Percentiles rank a stretch among this genome's conserved stretches.
phyloP scores from a whole-genome alignment of 192 early-diverging fungal species.

The Gaertneriomyces semiglobifer region DNA sequence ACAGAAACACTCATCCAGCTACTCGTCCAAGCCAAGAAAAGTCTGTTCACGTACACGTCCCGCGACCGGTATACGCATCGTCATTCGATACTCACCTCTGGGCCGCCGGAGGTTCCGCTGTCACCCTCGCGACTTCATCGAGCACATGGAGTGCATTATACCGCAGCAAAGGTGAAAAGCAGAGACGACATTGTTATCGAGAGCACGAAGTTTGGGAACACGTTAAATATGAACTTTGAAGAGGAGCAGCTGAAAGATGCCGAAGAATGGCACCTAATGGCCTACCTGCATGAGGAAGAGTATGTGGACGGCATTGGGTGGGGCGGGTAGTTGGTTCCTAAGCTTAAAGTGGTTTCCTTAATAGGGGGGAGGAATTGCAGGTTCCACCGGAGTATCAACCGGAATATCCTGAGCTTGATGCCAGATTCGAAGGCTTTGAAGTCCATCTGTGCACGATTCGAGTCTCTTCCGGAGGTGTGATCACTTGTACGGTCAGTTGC shows the following conservation, averaged over 20 bases:
- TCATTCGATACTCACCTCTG: no score
- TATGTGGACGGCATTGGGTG: not conserved
- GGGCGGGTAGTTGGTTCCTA: not conserved
- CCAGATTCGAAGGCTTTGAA: conserved; percentile 27
- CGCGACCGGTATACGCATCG: conserved; percentile 16
- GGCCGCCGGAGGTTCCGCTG: no score
- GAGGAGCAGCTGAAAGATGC: no score
- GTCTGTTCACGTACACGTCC: conserved; percentile 34
- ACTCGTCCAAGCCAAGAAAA: not conserved
- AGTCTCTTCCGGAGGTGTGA: conserved; percentile 36
- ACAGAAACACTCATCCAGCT: not conserved
- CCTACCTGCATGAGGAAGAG: conserved; percentile 28
- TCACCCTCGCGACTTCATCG: no score
- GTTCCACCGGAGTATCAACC: not conserved
- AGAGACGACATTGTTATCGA: no score
- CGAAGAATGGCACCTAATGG: conserved; percentile 30
- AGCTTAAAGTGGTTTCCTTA: not conserved
- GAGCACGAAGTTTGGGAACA: no score
- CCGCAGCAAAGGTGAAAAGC: no score
- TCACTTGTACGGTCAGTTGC: conserved; percentile 34
- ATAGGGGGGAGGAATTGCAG: not conserved
- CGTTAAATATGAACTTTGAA: no score
- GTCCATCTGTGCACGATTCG: conserved; percentile 42
- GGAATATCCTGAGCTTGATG: not conserved
- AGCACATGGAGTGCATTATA: no score